Evolutionary conservation across 345 rosid species (phyloP).

Genomic region (Theobroma cacao): DNA sequence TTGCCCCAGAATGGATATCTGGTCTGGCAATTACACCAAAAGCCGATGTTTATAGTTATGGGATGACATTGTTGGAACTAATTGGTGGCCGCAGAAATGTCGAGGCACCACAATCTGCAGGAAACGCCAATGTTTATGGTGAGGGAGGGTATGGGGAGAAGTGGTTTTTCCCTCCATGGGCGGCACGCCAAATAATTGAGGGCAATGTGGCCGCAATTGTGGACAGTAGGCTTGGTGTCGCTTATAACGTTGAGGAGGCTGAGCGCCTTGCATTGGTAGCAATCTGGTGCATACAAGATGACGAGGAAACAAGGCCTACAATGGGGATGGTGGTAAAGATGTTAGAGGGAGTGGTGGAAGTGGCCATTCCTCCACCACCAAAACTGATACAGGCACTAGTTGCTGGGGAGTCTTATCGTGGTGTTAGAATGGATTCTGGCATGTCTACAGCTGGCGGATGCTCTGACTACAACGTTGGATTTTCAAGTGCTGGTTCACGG

Average conservation of each 20-base stretch:
- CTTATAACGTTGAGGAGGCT: constrained; percentile 49
- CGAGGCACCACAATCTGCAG: constrained; percentile 35
- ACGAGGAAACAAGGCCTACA: constrained; percentile 60
- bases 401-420: constrained; percentile 73
- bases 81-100: constrained; percentile 75
- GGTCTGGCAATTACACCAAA: constrained; percentile 61
- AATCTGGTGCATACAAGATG: constrained; percentile 79
- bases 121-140: constrained; percentile 16
- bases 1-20: constrained; percentile 71
- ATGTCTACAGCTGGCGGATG: constrained; percentile 23
- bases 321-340: constrained; percentile 71
- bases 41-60: constrained; percentile 74
- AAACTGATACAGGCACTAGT: constrained; percentile 78
- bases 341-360: constrained; percentile 70
- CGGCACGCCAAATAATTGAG: constrained; percentile 63
- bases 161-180: constrained; percentile 96
- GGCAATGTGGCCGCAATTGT: constrained; percentile 49
- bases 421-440: constrained; percentile 34
- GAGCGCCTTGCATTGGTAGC: constrained; percentile 61
- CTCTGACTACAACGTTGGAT: constrained; percentile 36
- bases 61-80: constrained; percentile 62
- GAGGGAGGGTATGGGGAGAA: constrained; percentile 36
- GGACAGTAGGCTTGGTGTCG: constrained; percentile 44
- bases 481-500: constrained; percentile 45
- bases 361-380: constrained; percentile 65